Conservation (phyloP, 768 basidiomycete genomes). For the Lentinula boryana region DNA sequence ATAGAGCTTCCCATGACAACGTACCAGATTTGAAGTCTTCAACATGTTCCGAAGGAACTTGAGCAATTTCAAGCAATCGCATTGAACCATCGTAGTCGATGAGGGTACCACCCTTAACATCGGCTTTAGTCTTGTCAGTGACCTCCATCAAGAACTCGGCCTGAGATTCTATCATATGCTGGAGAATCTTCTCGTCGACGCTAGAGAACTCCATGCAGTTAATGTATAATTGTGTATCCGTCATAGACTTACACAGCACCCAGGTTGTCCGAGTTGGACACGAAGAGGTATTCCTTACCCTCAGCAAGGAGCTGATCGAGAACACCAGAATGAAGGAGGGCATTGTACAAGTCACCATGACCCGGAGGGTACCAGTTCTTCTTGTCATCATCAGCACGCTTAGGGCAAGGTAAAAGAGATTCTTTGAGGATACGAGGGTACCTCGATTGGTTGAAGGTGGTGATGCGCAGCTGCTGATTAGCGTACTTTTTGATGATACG, state of each 20-base stretch:
- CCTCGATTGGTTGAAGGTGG: slow-evolving; percentile 88
- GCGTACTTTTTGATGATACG: slow-evolving; percentile 97
- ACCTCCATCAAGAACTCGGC: slow-evolving; percentile 94
- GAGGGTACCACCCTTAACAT: slow-evolving; percentile 77
- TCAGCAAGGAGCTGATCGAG: slow-evolving; percentile 84
- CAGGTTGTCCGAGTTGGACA: slow-evolving; percentile 95
- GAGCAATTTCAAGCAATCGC: slow-evolving; percentile 88
- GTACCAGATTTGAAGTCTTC: slow-evolving; percentile 88
- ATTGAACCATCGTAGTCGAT: slow-evolving; percentile 89
- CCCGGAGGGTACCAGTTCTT: slow-evolving; percentile 92
- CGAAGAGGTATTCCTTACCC: slow-evolving; percentile 96
- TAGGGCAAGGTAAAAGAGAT: slow-evolving; percentile 78
- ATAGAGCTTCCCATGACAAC: slow-evolving; percentile 5
- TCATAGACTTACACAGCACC: slow-evolving; percentile 68
- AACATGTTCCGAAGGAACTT: slow-evolving; percentile 88
- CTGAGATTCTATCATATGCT: slow-evolving; percentile 77
- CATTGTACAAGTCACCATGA: slow-evolving; percentile 95
- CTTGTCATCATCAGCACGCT: slow-evolving; percentile 77
- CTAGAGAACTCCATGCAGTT: slow-evolving; percentile 23
- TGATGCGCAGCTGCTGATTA: slow-evolving; percentile 91
- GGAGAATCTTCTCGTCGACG: slow-evolving; percentile 78
- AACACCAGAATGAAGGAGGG: slow-evolving; percentile 83
- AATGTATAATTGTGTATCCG: background rate
- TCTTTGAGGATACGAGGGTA: slow-evolving; percentile 93
- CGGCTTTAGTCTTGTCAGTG: slow-evolving; percentile 95